Evolutionary conservation across 140 eudicot genomes (phyloP), one percentile per base, ranked within the genome.

Genomic region (Erigeron philadelphicus): DNA sequence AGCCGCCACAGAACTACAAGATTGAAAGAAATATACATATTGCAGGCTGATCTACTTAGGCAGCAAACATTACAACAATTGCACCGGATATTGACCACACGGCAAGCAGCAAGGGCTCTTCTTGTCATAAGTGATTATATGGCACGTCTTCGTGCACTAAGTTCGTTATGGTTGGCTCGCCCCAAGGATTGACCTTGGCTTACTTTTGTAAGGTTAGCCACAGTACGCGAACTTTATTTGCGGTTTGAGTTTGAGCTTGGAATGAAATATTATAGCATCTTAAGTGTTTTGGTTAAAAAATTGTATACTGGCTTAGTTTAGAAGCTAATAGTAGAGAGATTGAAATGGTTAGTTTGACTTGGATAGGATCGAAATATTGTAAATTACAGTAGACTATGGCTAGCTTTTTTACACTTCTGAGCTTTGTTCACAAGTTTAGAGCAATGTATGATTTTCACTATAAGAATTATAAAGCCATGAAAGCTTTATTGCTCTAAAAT

Each of bases 71-170:
- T 89, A 64, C 96, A 89, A 63, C 95, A 87, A 75, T 47, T 89
- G 80, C 95, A 83, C 70, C 79, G 91, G 64, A 89, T 89, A 61
- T 75, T 89, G 84, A 86, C 95, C 2, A 86, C 95, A 46, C 79
- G 91, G 25, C 96, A 89, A 82, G 87, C 91, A 53, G 91, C 96
- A 11, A 88, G 91, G 41, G 96, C 96, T 0, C 89, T 89, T 70
- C 85, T 89, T 57, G 95, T 81, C 61, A 86, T 89, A 44, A 81
- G 80, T 17, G 95, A 87, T 73, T 87, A 86, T 71, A 89, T 71
- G 86, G 82, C 95, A 16, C 87, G 96, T 60, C 88, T 89, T 16
- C 85, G 95, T 21, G 96, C 95, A 5, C 80, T 89, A 68, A 89
- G 96, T 53, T 86, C 95, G 2, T 75, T 89, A 63, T 89, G 96